Percentiles rank a stretch among this genome's conserved stretches.
phyloP scores from a whole-genome alignment of 768 basidiomycete genomes.

The Suillus discolor region DNA sequence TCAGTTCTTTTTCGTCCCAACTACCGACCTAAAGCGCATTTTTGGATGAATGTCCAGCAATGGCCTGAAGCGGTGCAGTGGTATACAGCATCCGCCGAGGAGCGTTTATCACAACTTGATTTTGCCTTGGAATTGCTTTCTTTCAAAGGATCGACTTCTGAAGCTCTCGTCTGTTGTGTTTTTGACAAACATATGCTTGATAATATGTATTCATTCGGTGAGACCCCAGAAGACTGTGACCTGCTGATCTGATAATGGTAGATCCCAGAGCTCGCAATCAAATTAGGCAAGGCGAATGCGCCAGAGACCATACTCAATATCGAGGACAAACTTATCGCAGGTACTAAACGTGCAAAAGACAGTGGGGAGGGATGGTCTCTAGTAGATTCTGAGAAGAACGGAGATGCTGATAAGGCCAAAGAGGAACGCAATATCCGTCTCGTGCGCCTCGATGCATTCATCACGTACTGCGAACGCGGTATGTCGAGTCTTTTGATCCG shows the following conservation, averaged over 20 bases:
- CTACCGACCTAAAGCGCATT: conserved; percentile 7
- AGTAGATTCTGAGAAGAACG: neutral
- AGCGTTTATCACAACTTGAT: neutral
- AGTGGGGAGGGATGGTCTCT: neutral
- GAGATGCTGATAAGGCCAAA: neutral
- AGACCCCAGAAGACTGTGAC: neutral
- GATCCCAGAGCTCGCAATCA: neutral
- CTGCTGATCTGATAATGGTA: neutral
- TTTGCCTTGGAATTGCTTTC: neutral
- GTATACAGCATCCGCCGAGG: neutral
- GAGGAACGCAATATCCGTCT: neutral
- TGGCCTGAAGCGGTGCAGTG: conserved; percentile 7
- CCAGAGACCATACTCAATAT: neutral
- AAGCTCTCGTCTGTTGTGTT: neutral
- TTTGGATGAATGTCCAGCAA: neutral
- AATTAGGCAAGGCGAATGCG: neutral
- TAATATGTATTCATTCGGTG: neutral
- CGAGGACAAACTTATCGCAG: neutral
- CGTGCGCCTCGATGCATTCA: neutral
- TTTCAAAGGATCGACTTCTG: neutral
- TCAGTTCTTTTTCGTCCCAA: conserved; percentile 6
- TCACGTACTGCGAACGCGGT: neutral
- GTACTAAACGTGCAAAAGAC: neutral
- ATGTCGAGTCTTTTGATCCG: neutral
- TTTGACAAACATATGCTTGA: neutral